Base-by-base conservation (phyloP, 306 rosid genomes). In the Cucurbita ficifolia region DNA sequence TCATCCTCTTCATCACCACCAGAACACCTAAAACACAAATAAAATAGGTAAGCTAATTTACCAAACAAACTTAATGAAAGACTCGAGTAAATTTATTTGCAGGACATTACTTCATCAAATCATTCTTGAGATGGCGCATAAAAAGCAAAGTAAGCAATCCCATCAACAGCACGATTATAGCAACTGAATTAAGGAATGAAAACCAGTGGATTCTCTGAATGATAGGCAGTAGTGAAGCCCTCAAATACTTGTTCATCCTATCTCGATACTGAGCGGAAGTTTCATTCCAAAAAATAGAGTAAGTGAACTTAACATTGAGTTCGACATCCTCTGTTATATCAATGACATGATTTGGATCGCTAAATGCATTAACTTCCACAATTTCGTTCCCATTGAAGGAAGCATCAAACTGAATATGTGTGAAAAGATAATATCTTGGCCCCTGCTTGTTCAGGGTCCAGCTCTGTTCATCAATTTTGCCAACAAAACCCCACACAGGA, bases 401-500 rank as follows among this genome's bases (percentile, higher is more conserved):
- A 77, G 70, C 86, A 82, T 88, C 84, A 81, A 93, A 90, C n/a
- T 58, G 89, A 71, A 90, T 59, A 77, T 90, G 96, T 14, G 81
- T 83, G 77, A 88, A 90, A 55, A 90, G 85, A 84, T 82, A 84
- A 77, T 82, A 87, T 42, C 79, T 87, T 13, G 81, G 72, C 68
- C 85, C 84, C 81, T 85, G 80, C 56, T 70, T 83, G 54, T 70
- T 78, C 57, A 73, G 39, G 68, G 60, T 74, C 87, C 80, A 84
- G 18, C 76, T 79, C 81, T 84, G 81, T 49, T 79, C 89, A 75
- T 90, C 98, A 63, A 83, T 74, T 84, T 86, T 87, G 36, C 98
- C 96, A 50, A 92, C 18, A 72, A 86, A 92, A 0, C 91, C 96
- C 98, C 96, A 92, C 21, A 88, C 62, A 8, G 96, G 96, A 78